Evolutionary conservation across 1,284 basidiomycete genomes (phyloP), one percentile per base, ranked within the genome.

Genomic region (Apiotrichum gamsii): DNA sequence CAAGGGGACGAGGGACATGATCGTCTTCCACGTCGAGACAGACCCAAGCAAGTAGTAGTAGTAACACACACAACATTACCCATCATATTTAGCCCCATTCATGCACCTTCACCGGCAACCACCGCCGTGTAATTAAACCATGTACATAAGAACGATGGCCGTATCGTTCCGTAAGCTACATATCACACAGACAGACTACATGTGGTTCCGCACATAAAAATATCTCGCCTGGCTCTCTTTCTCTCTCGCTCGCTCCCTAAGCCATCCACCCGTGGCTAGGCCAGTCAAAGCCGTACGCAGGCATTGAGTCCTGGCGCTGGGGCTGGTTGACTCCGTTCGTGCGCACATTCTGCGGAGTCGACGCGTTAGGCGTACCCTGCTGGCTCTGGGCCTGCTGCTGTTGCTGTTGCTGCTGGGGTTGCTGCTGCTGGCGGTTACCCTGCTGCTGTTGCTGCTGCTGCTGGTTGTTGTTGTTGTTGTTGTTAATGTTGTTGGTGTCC

Each of bases 1-100:
- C 39, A 79, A 81, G 25, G 90, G 90, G 5, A 88, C 84, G 69
- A 81, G 84, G 53, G 84, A 83, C 43, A 75, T 84, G 48, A 69
- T 82, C n/a, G 76, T 90, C 38, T 64, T 90, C 5, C 79, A 64
- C 39, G 30, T 73, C 16, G 67, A 71, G 13, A 8, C 24, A 10
- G 33, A 52, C 21, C 5, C 20, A 24, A 16, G 14, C 13, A 23
- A 35, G 10, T 36, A 21, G 11, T 37, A 20, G 15, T 32, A 14
- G 4, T 31, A 18, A 18, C 5, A 10, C 20, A 15, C 18, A 21
- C 10, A 9, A 36, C 35, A 13, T 14, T 15, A 6, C 4, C 23
- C 23, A 24, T 8, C 5, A 5, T 16, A 9, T 18, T 18, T 39
- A 24, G 20, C 40, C 32, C 31, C 40, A 33, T 42, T 42, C 40